phyloP scores from a whole-genome alignment of 1,284 basidiomycete species.

The Paramarasmius palmivorus region DNA sequence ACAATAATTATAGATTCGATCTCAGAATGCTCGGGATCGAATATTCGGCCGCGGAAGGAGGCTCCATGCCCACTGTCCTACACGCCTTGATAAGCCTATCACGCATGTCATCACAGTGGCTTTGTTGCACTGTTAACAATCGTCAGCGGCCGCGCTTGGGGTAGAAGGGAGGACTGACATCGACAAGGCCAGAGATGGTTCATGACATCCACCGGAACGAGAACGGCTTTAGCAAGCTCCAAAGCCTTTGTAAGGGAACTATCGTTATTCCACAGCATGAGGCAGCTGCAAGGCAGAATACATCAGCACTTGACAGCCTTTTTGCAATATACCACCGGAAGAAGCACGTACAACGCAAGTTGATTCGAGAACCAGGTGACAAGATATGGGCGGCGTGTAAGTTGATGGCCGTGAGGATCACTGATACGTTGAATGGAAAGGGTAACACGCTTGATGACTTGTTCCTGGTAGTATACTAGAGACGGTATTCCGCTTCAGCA shows the following conservation, averaged over 20 bases:
- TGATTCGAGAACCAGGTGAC: constrained; percentile 73
- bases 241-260: constrained; percentile 55
- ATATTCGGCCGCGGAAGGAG: constrained; percentile 37
- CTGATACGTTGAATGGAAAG: constrained; percentile 47
- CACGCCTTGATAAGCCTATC: constrained; percentile 49
- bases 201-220: constrained; percentile 63
- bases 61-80: constrained; percentile 36
- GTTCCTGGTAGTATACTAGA: constrained; percentile 64
- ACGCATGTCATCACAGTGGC: constrained; percentile 45
- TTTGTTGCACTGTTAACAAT: constrained; percentile 38
- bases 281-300: constrained; percentile 45
- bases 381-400: constrained; percentile 67
- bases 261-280: constrained; percentile 67
- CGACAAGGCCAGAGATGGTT: constrained; percentile 71
- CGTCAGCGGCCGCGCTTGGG: neutral
- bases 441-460: constrained; percentile 57
- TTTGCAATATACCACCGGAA: constrained; percentile 5
- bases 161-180: constrained; percentile 40
- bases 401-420: constrained; percentile 47
- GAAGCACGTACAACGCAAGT: constrained; percentile 52
- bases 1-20: neutral
- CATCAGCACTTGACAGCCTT: neutral
- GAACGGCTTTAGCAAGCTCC: constrained; percentile 65
- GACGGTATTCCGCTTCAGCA: constrained; percentile 13
- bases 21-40: constrained; percentile 30